Conservation (phyloP, 1,284 basidiomycete genomes). For the Coriolopsis trogii region DNA sequence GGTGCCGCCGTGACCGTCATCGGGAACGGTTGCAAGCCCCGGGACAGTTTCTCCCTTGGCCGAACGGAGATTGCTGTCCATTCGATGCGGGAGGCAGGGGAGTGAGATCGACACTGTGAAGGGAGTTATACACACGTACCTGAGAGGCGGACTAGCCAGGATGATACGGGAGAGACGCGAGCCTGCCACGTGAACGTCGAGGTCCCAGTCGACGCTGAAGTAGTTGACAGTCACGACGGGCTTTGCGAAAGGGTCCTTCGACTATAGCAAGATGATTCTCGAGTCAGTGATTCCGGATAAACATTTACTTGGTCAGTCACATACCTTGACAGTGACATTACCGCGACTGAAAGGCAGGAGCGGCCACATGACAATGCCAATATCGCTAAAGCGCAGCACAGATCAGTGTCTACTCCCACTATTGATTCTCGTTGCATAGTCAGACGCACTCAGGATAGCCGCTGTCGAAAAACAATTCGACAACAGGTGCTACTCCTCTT, state of each 20-base stretch:
- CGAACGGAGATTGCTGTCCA: constrained; percentile 5
- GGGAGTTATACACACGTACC: constrained; percentile 4
- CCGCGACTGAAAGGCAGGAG: constrained; percentile 58
- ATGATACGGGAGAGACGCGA: constrained; percentile 49
- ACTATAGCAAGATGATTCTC: constrained; percentile 32
- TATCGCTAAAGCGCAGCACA: constrained; percentile 23
- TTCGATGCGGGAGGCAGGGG: no score
- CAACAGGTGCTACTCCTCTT: constrained; percentile 46
- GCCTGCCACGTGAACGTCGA: constrained; percentile 51
- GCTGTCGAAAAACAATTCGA: constrained; percentile 37
- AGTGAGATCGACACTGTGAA: no score
- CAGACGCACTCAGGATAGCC: constrained; percentile 19
- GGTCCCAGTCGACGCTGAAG: constrained; percentile 50
- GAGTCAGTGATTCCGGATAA: no score
- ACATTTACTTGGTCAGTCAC: neutral
- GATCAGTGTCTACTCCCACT: no score
- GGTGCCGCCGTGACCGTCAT: constrained; percentile 44
- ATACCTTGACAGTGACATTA: constrained; percentile 48
- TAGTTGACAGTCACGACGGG: constrained; percentile 52
- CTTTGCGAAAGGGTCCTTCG: constrained; percentile 46
- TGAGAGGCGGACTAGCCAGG: constrained; percentile 41
- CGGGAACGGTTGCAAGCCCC: constrained; percentile 40
- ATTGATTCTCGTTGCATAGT: no score
- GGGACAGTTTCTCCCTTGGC: constrained; percentile 43
- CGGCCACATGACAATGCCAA: constrained; percentile 55